These are phyloP conservation scores for Magnolia officinalis DNA, from an alignment of 164 flowering plant species.

Conservation along the genomic window DNA sequence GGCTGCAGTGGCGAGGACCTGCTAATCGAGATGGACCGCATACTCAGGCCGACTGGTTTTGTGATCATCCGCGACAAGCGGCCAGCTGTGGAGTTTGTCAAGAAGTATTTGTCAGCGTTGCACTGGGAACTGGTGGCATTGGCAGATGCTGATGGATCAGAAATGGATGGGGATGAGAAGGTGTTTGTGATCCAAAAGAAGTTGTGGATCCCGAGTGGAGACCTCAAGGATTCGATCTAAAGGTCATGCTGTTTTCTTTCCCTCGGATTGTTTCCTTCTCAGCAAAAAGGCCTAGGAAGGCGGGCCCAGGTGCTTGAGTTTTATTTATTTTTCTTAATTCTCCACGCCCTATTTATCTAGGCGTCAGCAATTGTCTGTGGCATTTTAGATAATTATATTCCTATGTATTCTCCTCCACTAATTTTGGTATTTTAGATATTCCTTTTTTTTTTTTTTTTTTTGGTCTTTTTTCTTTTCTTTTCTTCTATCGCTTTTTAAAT, in stretches of 20 bases:
- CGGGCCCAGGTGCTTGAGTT: background rate
- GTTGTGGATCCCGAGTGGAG: slow-evolving; percentile 51
- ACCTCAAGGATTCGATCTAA: slow-evolving; percentile 46
- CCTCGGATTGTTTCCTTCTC: background rate
- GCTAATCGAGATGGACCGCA: slow-evolving; percentile 72
- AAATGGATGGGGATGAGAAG: slow-evolving; percentile 47
- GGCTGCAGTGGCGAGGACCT: slow-evolving; percentile 76
- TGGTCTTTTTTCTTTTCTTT: background rate
- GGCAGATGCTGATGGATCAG: slow-evolving; percentile 36
- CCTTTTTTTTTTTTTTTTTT: background rate
- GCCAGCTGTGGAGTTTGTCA: slow-evolving; percentile 54
- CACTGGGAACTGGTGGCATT: slow-evolving; percentile 72
- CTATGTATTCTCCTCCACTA: background rate
- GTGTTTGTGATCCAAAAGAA: slow-evolving; percentile 67
- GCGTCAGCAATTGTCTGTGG: background rate
- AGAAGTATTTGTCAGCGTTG: slow-evolving; percentile 56
- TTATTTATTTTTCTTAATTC: background rate
- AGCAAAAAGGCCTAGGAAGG: background rate
- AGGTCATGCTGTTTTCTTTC: background rate
- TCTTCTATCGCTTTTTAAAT: background rate
- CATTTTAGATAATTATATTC: background rate
- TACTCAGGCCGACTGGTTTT: slow-evolving; percentile 82
- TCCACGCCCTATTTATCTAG: background rate
- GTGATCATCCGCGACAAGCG: slow-evolving; percentile 57
- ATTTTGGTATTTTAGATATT: background rate